Base-by-base conservation (phyloP, 257 asterid genomes). In the Gynochthodes officinalis region DNA sequence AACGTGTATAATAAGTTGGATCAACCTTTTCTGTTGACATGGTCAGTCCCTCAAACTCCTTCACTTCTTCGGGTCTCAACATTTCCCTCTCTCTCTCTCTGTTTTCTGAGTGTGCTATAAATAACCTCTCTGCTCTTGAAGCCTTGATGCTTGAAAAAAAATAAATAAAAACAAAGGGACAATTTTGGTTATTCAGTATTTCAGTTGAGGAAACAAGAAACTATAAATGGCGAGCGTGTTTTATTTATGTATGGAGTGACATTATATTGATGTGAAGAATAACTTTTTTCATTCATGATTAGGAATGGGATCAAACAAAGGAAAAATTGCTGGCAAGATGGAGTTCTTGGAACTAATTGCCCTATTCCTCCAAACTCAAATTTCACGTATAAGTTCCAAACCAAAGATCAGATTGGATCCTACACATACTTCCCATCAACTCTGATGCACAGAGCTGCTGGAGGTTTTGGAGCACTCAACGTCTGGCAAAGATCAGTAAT, bases 301-400 rank as follows among this genome's bases (percentile, higher is more conserved):
- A 93, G 98, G 99, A 94, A 94, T 74, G 99, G 98, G 48, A 91
- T 94, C 78, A 94, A 91, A 70, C 98, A 94, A 81, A 91, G 98
- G 73, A 94, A 94, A 89, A 94, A 94, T 74, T 89, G 95, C 32
- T 94, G 99, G 99, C 98, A 94, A 82, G 99, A 94, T 71, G 99
- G 99, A 50, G 99, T 94, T 44, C 50, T 84, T 75, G 99, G 98
- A 69, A 94, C 99, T 21, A 94, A 94, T 54, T 94, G 99, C 63
- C 87, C 99, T 18, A 80, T 91, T 71, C 98, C 95, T 40, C 92
- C 88, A 9, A 91, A 94, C 69, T 25, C 84, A 15, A 94, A 94
- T 35, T 94, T 70, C 86, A 94, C 98, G 0, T 94, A 94, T 76
- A 90, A 86, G 82, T 87, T 94, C 85, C 99, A 94, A 77, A 79